A percentile compares a stretch with the other conserved stretches of the same genome.
These are phyloP conservation scores for Leptomonas seymouri DNA, from an alignment of 208 protist genomes.

Conservation along the genomic window DNA sequence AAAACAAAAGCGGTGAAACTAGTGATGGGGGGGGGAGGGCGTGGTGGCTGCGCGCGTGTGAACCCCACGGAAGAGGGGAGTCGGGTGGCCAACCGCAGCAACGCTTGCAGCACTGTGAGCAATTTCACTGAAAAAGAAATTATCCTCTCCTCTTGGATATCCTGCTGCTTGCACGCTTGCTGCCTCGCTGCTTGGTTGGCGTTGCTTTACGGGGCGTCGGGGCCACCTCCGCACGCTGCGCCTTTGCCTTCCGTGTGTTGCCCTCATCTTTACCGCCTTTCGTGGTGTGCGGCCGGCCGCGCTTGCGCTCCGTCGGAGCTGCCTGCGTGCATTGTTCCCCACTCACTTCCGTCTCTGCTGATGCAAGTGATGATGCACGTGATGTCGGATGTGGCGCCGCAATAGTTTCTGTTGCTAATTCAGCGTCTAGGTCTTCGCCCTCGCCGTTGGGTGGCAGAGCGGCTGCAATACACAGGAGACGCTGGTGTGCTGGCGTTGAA, in stretches of 20 bases:
- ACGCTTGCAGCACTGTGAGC: no score
- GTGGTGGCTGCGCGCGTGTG: no score
- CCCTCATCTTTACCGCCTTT: background rate
- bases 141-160: constrained; percentile 2
- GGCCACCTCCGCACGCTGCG: background rate
- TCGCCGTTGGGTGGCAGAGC: constrained; percentile 8
- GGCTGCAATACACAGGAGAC: constrained; percentile 5
- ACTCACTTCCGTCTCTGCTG: background rate
- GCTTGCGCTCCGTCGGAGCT: constrained; percentile 5
- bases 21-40: no score
- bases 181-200: background rate
- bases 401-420: background rate
- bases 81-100: background rate
- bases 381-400: background rate
- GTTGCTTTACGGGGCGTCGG: background rate
- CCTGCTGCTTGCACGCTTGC: background rate
- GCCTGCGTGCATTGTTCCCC: no score
- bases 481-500: background rate
- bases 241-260: background rate
- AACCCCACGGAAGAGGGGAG: background rate
- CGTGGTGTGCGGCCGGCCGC: constrained; percentile 4
- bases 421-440: background rate
- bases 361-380: no score
- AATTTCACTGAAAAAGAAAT: constrained; percentile 12
- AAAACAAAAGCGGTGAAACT: no score